These are phyloP conservation scores for Auriscalpium orientale DNA, from an alignment of 768 basidiomycete genomes.

Conservation along the genomic window DNA sequence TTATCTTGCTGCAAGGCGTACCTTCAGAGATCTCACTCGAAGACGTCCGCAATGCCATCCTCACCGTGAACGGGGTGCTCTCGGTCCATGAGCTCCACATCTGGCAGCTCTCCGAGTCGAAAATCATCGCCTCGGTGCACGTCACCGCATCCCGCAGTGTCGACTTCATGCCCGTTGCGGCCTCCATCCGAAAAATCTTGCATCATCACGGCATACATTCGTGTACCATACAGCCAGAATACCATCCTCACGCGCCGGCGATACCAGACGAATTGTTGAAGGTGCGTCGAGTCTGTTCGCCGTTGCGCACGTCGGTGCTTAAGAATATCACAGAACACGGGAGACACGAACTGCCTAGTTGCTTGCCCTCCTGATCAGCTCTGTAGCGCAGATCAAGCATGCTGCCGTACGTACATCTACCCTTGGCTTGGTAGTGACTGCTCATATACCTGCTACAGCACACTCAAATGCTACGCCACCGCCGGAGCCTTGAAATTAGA, in stretches of 20 bases:
- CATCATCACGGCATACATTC: slow-evolving; percentile 93
- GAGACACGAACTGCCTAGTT: slow-evolving; percentile 60
- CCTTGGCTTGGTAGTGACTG: too few species aligned
- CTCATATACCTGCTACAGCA: too few species aligned
- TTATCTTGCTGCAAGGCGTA: slow-evolving; percentile 92
- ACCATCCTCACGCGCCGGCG: slow-evolving; percentile 33
- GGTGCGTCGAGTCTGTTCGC: slow-evolving; percentile 26
- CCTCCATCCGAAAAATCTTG: slow-evolving; percentile 73
- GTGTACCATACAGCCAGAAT: slow-evolving; percentile 91
- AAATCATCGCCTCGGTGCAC: slow-evolving; percentile 93
- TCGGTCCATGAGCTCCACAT: slow-evolving; percentile 93
- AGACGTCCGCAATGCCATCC: slow-evolving; percentile 77
- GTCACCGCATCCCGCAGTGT: slow-evolving; percentile 73
- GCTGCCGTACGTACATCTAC: slow-evolving; percentile 57
- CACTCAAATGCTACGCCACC: too few species aligned
- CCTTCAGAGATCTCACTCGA: slow-evolving; percentile 85
- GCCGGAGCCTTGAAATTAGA: too few species aligned
- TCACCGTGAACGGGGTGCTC: slow-evolving; percentile 75
- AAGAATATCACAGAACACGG: slow-evolving; percentile 31
- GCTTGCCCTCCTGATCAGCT: slow-evolving; percentile 61
- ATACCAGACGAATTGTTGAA: slow-evolving; percentile 41
- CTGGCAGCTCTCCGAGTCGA: slow-evolving; percentile 95
- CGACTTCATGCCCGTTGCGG: slow-evolving; percentile 89
- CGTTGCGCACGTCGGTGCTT: neutral
- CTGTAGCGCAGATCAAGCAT: slow-evolving; percentile 70